Conservation (phyloP, 345 rosid genomes). For the Leavenworthia alabamica region DNA sequence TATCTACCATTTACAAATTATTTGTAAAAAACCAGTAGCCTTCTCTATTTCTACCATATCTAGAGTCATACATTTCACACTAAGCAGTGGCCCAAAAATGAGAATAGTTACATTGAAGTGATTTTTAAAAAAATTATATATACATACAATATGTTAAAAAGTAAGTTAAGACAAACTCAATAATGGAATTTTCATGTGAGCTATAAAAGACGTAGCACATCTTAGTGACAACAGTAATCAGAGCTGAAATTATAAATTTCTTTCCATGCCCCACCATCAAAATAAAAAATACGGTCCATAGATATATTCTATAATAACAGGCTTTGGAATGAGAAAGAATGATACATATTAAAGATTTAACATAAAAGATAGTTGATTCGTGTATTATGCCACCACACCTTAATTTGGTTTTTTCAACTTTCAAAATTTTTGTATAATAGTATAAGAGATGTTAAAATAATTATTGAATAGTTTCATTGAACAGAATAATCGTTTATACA, state of each 20-base stretch:
- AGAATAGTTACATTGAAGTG: too few relatives aligned
- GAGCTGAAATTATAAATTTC: too few relatives aligned
- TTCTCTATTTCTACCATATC: too few relatives aligned
- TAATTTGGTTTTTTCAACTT: conserved; percentile 5
- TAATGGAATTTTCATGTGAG: not conserved
- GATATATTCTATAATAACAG: too few relatives aligned
- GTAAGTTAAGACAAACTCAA: too few relatives aligned
- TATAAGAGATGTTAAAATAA: not conserved
- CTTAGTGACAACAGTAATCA: too few relatives aligned
- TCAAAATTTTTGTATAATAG: not conserved
- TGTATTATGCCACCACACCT: not conserved
- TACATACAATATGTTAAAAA: not conserved
- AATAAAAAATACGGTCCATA: not conserved
- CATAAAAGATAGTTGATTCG: not conserved
- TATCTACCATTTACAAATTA: too few relatives aligned
- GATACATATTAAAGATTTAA: not conserved
- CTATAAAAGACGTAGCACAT: not conserved
- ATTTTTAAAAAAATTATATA: too few relatives aligned
- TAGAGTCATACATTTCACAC: too few relatives aligned
- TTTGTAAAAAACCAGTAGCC: too few relatives aligned
- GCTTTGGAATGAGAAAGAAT: not conserved
- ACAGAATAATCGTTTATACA: not conserved
- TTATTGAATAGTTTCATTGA: not conserved
- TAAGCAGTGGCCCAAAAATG: too few relatives aligned
- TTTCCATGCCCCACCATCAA: not conserved